Evolutionary conservation across 768 basidiomycete genomes (phyloP), one percentile per base, ranked within the genome.

Genomic region (Mycena amicta): DNA sequence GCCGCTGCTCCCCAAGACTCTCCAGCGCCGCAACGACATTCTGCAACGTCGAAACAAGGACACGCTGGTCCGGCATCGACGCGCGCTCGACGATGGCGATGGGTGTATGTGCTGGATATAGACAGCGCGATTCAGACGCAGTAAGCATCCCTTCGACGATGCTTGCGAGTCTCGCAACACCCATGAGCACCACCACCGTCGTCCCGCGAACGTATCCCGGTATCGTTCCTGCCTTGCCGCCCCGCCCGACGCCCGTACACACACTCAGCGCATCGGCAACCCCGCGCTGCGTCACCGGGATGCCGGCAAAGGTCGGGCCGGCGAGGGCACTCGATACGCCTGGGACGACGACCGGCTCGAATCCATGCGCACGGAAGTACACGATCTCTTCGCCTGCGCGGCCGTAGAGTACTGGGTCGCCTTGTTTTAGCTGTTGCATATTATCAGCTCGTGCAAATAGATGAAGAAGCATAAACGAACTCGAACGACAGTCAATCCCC

Each of bases 51-150:
- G 89, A 90, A 26, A 80, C 79, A 22, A 97, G 79, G 2, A 91
- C 85, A 15, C 97, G 77, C 73, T 98, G 97, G 73, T 99, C 97
- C 0, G 89, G 86, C 81, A 92, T 90, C 22, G 91, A 92, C n/a
- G 92, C 95, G 5, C 96, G 84, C 72, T 99, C 97, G 52, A 99
- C 86, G 63, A 98, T 87, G 6, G 95, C 93, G 64, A 98, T 92
- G 4, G 97, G 97, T 18, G 83, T 77, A 66, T 89, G 74, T 0
- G 75, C 62, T 0, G 96, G 97, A 70, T 93, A 99, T n/a, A n/a
- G n/a, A n/a, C n/a, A n/a, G n/a, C n/a, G n/a, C n/a, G n/a, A n/a
- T n/a, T n/a, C n/a, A n/a, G n/a, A n/a, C 0, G 80, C 78, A 13
- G 46, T 53, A 29, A 68, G 63, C 26, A 98, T 77, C 8, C 88